These are phyloP conservation scores for Starmerella vaccinii DNA, from an alignment of 805 yeast species.

Conservation along the genomic window DNA sequence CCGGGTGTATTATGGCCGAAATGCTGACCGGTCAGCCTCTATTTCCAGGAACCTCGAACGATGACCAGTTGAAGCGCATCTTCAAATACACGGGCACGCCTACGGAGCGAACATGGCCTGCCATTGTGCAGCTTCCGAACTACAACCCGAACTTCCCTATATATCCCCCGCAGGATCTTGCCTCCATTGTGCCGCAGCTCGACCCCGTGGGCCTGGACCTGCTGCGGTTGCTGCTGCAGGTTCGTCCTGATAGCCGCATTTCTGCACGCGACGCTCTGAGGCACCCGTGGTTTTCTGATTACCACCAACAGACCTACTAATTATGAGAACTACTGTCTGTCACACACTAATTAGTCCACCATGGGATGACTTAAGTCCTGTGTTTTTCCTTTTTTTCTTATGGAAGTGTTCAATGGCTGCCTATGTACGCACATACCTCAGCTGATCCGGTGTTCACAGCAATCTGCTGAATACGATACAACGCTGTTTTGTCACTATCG, in stretches of 20 bases:
- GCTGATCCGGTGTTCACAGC: neutral
- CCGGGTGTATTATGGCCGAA: conserved; percentile 95
- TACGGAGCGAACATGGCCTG: conserved; percentile 93
- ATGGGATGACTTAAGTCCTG: too few species aligned
- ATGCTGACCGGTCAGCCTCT: conserved; percentile 97
- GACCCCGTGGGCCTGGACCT: conserved; percentile 62
- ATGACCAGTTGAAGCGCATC: conserved; percentile 84
- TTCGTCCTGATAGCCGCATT: conserved; percentile 45
- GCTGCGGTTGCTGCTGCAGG: conserved; percentile 44
- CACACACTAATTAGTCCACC: neutral
- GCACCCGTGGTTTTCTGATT: conserved; percentile 77
- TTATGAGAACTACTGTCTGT: neutral
- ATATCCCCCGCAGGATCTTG: conserved; percentile 79
- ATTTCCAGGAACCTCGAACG: conserved; percentile 93
- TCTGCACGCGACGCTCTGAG: conserved; percentile 45
- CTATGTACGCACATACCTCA: conserved; percentile 7
- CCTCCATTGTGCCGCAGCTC: conserved; percentile 54
- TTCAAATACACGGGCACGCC: conserved; percentile 96
- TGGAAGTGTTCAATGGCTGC: neutral
- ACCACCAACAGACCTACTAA: conserved; percentile 8
- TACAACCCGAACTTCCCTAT: conserved; percentile 75
- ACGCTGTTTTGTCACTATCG: conserved; percentile 3
- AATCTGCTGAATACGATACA: conserved; percentile 8
- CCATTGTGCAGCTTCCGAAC: conserved; percentile 71
- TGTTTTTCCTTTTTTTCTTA: neutral